Conservation (phyloP, 345 rosid species). For the Euphorbia lathyris region DNA sequence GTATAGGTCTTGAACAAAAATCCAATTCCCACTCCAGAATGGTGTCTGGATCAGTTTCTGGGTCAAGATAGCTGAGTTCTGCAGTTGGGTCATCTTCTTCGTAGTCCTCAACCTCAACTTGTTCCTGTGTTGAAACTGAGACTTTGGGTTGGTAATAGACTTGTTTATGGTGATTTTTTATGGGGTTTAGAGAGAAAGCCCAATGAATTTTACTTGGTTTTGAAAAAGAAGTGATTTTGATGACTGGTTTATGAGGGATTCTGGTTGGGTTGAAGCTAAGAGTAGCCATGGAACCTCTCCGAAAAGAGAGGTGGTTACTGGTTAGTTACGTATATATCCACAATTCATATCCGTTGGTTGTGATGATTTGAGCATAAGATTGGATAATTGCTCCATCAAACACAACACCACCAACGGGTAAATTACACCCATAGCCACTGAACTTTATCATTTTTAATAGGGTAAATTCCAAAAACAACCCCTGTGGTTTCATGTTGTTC, state of each 20-base stretch:
- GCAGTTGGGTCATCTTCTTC: constrained; percentile 69
- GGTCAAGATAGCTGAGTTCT: constrained; percentile 75
- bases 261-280: constrained; percentile 66
- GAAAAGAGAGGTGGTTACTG: constrained; percentile 15
- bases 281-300: constrained; percentile 58
- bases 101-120: constrained; percentile 27
- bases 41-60: constrained; percentile 65
- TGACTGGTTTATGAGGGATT: constrained; percentile 38
- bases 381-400: background rate
- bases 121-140: constrained; percentile 52
- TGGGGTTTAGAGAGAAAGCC: constrained; percentile 23
- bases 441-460: no score
- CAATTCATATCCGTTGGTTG: constrained; percentile 27
- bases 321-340: constrained; percentile 24
- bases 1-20: constrained; percentile 92
- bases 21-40: constrained; percentile 88
- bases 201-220: constrained; percentile 36
- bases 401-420: no score
- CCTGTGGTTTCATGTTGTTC: no score
- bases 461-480: no score
- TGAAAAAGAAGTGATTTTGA: constrained; percentile 29
- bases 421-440: no score
- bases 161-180: constrained; percentile 23
- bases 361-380: constrained; percentile 10
- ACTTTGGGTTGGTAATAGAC: constrained; percentile 37